Evolutionary conservation across 768 basidiomycete genomes (phyloP).

Genomic region (Tubosaeta sp.): DNA sequence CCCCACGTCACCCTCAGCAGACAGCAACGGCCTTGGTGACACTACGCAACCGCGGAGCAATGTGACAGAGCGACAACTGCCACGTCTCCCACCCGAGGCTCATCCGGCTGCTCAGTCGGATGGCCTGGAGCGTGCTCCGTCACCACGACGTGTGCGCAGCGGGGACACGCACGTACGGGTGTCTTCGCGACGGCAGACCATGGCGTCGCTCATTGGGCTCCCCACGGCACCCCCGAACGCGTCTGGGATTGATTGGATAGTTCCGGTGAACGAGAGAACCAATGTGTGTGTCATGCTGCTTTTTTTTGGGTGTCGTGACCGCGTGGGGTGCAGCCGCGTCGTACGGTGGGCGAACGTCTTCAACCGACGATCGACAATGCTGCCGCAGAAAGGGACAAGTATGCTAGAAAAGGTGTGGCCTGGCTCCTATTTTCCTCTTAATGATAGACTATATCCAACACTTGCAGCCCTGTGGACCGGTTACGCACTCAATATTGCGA

Average conservation of each 20-base stretch:
- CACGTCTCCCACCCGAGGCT: constrained; percentile 6
- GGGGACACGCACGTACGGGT: constrained; percentile 16
- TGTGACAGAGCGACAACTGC: constrained; percentile 9
- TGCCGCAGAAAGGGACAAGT: constrained; percentile 41
- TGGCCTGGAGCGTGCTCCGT: constrained; percentile 3
- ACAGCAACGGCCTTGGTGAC: not conserved
- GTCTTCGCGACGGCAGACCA: constrained; percentile 7
- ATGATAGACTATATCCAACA: not conserved
- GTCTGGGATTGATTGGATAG: constrained; percentile 24
- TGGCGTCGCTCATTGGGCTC: not conserved
- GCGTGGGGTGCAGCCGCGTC: constrained; percentile 17
- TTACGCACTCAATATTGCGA: constrained; percentile 44
- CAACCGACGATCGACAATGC: constrained; percentile 51
- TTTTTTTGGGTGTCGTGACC: not conserved
- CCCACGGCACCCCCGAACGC: not conserved
- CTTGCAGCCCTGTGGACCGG: constrained; percentile 30
- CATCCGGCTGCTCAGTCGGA: not conserved
- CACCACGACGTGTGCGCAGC: constrained; percentile 8
- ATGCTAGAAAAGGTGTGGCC: constrained; percentile 42
- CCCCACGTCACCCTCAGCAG: not conserved
- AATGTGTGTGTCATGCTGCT: constrained; percentile 10
- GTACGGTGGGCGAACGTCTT: constrained; percentile 50
- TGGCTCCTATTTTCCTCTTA: not conserved
- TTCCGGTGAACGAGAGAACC: constrained; percentile 21
- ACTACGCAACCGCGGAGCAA: not conserved